These are phyloP conservation scores for Plasmodium sp. DNA, from an alignment of 169 alveolate species.

Conservation along the genomic window DNA sequence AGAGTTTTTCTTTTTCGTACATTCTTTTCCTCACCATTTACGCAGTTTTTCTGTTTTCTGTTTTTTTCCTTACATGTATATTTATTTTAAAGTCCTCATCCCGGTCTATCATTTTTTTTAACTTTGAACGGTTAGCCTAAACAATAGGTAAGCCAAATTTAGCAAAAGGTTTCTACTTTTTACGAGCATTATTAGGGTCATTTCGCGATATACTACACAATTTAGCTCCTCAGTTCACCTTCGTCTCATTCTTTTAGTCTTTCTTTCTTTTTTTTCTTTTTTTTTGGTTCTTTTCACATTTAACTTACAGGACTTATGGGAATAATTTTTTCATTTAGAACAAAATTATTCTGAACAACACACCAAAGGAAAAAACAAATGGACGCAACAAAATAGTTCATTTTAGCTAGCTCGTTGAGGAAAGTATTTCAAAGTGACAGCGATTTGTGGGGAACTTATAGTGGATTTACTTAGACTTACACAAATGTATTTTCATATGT, in stretches of 20 bases:
- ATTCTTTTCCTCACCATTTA: background rate
- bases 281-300: background rate
- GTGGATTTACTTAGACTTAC: background rate
- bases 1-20: slow-evolving; percentile 59
- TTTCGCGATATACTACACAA: background rate
- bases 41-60: background rate
- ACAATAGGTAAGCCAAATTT: background rate
- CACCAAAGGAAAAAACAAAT: slow-evolving; percentile 46
- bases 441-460: background rate
- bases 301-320: slow-evolving; percentile 67
- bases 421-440: background rate
- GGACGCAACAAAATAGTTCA: slow-evolving; percentile 40
- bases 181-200: background rate
- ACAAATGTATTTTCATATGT: slow-evolving; percentile 3
- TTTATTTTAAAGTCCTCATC: slow-evolving; percentile 73
- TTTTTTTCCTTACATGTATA: slow-evolving; percentile 47
- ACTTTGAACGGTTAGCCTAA: slow-evolving; percentile 65
- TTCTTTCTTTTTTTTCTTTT: background rate
- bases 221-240: background rate
- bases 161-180: slow-evolving; percentile 4
- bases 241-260: background rate
- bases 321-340: slow-evolving; percentile 69
- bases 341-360: slow-evolving; percentile 38
- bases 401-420: slow-evolving; percentile 2
- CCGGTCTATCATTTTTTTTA: slow-evolving; percentile 64